These are phyloP conservation scores for Fraxinus greggii DNA, from an alignment of 305 asterid species.

Conservation along the genomic window DNA sequence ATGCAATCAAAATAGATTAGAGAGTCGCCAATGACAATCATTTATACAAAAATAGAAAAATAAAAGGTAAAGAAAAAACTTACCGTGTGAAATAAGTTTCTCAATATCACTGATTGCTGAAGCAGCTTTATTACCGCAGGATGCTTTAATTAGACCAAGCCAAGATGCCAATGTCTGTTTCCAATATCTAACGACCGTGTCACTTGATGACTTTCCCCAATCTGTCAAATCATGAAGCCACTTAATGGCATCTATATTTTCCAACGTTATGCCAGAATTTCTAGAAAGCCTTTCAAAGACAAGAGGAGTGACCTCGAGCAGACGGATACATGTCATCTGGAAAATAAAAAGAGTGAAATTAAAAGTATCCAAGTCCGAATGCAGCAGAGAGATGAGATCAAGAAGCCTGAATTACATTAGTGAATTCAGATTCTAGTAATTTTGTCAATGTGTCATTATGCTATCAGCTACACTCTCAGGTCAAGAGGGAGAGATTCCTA, in stretches of 20 bases:
- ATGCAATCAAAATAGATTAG: constrained; percentile 15
- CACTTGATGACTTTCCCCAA: constrained; percentile 92
- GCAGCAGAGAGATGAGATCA: constrained; percentile 22
- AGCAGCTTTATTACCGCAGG: constrained; percentile 53
- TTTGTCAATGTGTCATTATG: constrained; percentile 10
- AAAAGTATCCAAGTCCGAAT: constrained; percentile 17
- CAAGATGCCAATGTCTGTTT: constrained; percentile 65
- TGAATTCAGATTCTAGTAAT: constrained; percentile 24
- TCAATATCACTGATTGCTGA: constrained; percentile 55
- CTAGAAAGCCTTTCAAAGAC: constrained; percentile 56
- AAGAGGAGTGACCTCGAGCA: constrained; percentile 78
- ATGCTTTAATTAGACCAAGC: constrained; percentile 62
- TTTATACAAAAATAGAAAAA: neutral
- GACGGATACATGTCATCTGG: constrained; percentile 91
- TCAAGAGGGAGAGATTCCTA: neutral
- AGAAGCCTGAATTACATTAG: constrained; percentile 23
- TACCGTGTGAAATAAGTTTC: constrained; percentile 72
- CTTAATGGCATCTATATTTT: constrained; percentile 37
- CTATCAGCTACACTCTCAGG: constrained; percentile 3
- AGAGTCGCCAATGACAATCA: neutral
- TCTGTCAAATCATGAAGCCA: constrained; percentile 87
- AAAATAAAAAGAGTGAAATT: constrained; percentile 29
- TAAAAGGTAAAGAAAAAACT: constrained; percentile 27
- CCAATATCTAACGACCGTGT: constrained; percentile 88
- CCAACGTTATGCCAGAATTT: constrained; percentile 37